Evolutionary conservation across 169 alveolate genomes (phyloP), one percentile per base, ranked within the genome.

Genomic region (Plasmodium inui): DNA sequence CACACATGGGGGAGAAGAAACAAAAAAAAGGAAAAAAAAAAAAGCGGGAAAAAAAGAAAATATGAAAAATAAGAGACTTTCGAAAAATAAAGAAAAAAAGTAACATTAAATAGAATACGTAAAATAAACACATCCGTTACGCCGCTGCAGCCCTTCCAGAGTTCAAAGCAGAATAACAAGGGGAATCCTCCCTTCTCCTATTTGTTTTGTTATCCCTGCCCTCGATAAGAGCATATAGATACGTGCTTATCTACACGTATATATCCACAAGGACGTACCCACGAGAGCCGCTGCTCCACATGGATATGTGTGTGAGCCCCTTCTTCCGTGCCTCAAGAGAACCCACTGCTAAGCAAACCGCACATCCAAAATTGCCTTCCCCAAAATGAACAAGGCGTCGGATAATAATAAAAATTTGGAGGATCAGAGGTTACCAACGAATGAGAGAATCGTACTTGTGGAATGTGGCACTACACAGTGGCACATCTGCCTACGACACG

Each of bases 381-480:
- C 5, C 76, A 71, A 84, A 84, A 84, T 84, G 92, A 84, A 53
- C 44, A 84, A 84, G 37, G 83, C 78, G 55, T 70, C 92, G 44
- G 92, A 84, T 71, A 84, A 80, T 61, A 61, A 61, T 80, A 80
- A 84, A 46, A 84, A 84, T 57, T 32, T 50, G 92, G 92, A 84
- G 28, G 92, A 84, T 84, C 92, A 84, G 72, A 84, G 92, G 92
- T 84, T 80, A 80, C 12, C 28, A 39, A 44, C 26, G 32, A 80
- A 39, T 10, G 14, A 83, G 71, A 34, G 9, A 61, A 83, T 19
- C 19, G 28, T n/a, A 82, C n/a, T 44, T 32, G 41, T 44, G 39
- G 41, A 61, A 57, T n/a, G 14, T 28, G 32, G 41, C 22, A 28
- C 46, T 7, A 55, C 37, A 10, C 41, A 82, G 30, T 61, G 32